Evolutionary conservation across 1,284 basidiomycete genomes (phyloP).

Genomic region (Fomitopsis betulina): DNA sequence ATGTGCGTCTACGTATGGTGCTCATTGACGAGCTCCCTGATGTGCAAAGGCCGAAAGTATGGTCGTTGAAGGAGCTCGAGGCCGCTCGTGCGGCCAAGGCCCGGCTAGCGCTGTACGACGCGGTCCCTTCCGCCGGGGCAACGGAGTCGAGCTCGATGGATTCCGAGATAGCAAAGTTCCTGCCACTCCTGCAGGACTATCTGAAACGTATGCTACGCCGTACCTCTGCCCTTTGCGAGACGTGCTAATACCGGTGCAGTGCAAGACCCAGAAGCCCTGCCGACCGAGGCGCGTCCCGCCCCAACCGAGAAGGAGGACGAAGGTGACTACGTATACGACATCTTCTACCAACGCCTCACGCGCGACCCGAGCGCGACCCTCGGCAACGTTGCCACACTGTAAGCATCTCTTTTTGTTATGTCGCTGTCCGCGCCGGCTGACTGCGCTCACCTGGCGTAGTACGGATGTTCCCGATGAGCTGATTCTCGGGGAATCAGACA

Average conservation of each 20-base stretch:
- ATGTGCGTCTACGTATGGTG: not conserved
- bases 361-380: constrained; percentile 36
- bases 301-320: constrained; percentile 18
- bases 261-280: constrained; percentile 7
- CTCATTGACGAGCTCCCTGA: not conserved
- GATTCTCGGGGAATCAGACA: constrained; percentile 36
- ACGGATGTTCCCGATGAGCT: constrained; percentile 55
- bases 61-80: constrained; percentile 45
- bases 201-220: constrained; percentile 44
- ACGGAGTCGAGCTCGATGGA: constrained; percentile 34
- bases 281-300: constrained; percentile 12
- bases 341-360: constrained; percentile 66
- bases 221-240: not conserved
- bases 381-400: constrained; percentile 63
- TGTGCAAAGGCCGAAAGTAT: constrained; percentile 38
- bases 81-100: constrained; percentile 30
- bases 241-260: not conserved
- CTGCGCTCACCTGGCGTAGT: constrained; percentile 28
- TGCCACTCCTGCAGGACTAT: constrained; percentile 69
- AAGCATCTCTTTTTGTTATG: constrained; percentile 5
- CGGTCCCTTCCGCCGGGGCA: constrained; percentile 40
- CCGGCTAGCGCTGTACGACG: constrained; percentile 67
- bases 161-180: constrained; percentile 67
- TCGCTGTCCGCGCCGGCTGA: constrained; percentile 7
- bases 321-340: constrained; percentile 74